Evolutionary conservation across 257 asterid species (phyloP), one percentile per base, ranked within the genome.

Genomic region (Ophiorrhiza pumila): DNA sequence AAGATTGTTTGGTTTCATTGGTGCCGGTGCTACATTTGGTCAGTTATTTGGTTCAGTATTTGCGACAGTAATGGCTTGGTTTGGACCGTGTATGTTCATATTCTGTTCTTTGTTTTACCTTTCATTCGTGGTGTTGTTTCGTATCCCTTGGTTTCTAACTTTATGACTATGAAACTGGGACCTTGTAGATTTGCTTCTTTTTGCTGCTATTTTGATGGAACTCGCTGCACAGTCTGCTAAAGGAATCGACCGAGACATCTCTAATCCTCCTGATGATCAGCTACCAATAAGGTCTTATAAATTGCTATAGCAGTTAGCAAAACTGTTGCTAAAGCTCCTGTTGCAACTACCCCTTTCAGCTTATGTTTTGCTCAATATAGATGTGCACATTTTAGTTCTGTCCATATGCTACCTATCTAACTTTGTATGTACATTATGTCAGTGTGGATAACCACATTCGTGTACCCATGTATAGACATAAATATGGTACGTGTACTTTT

Each of bases 11-110:
- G 99, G 99, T 71, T 95, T 95, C 85, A 88, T 92, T 84, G 99
- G 99, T 71, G 99, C 98, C 82, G 99, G 99, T 69, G 98, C 99
- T 75, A 95, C 99, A n/a, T 70, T 95, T 73, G 99, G 97, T 15
- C 98, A 95, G 88, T 97, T 95, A 71, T 82, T 86, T 84, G 99
- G 99, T 81, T 95, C 97, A n/a, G 81, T 95, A 43, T 90, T 95
- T 81, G 98, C 99, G 35, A 82, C 96, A 18, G 95, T 87, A 77
- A 85, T 89, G 97, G 99, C 98, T 82, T 89, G 99, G 92, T 81
- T 95, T 78, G 99, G 99, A 76, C 98, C 98, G 80, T 87, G 99
- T 95, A 87, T 64, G 93, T 83, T 50, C 69, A 82, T 76, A 67
- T 77, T 29, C 65, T 64, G 62, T 60, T 14, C 65, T 37, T 45